A percentile compares a stretch with the other conserved stretches of the same genome.
These are phyloP conservation scores for Capsella rubella DNA, from an alignment of 441 rosid species.

Conservation along the genomic window DNA sequence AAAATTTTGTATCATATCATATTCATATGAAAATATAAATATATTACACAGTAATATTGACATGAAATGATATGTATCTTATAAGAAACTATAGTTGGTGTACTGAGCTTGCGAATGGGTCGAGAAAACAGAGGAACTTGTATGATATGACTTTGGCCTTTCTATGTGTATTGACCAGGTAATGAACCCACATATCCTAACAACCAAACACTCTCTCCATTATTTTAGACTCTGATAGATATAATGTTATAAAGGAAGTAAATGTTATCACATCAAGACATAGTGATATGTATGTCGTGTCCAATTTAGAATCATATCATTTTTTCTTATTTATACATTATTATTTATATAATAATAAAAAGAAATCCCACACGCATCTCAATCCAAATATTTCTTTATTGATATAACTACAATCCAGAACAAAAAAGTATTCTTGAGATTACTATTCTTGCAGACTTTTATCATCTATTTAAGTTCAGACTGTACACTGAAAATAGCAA, in stretches of 20 bases:
- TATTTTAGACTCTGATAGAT: constrained; percentile 11
- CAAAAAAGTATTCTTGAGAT: constrained; percentile 17
- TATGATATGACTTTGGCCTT: constrained; percentile 43
- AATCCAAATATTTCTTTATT: constrained; percentile 39
- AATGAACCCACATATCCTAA: constrained; percentile 39
- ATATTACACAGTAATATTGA: not conserved
- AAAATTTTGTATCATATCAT: not conserved
- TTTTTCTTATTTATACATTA: constrained; percentile 26
- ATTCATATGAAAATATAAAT: not conserved
- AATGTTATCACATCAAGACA: constrained; percentile 43
- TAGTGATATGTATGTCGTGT: constrained; percentile 47
- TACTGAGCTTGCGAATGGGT: constrained; percentile 49
- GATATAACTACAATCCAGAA: constrained; percentile 41
- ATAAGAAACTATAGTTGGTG: constrained; percentile 25
- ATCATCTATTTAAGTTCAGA: constrained; percentile 9
- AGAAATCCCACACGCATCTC: constrained; percentile 48
- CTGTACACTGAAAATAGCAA: constrained; percentile 22
- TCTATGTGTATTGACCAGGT: constrained; percentile 40
- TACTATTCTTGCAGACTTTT: constrained; percentile 33
- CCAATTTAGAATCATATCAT: constrained; percentile 48
- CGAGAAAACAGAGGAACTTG: constrained; percentile 49
- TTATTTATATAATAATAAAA: constrained; percentile 22
- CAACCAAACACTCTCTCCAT: constrained; percentile 32
- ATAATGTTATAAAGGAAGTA: constrained; percentile 29
- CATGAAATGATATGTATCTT: not conserved